phyloP scores from a whole-genome alignment of 176 grass and related monocot genomes.

The Guadua angustifolia region DNA sequence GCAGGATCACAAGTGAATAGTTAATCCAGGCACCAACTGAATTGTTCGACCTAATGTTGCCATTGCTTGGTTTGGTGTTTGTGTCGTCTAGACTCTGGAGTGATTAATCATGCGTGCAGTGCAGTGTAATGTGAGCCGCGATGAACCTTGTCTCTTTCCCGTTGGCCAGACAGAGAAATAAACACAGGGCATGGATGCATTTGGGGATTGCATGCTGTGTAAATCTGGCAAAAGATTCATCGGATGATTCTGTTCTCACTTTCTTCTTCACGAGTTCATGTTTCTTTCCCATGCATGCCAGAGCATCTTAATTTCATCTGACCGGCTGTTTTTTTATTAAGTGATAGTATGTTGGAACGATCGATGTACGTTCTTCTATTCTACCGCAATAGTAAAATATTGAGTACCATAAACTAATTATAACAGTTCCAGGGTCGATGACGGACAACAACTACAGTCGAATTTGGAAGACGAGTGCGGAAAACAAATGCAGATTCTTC shows the following conservation, averaged over 20 bases:
- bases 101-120: not conserved
- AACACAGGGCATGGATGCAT: not conserved
- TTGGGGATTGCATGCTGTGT: not conserved
- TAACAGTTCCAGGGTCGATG: too few species aligned
- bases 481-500: too few species aligned
- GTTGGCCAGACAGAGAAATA: not conserved
- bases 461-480: too few species aligned
- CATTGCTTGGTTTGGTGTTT: slow-evolving; percentile 21
- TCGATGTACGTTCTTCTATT: too few species aligned
- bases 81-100: not conserved
- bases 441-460: too few species aligned
- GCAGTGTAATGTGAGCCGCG: not conserved
- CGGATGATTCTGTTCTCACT: not conserved
- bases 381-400: too few species aligned
- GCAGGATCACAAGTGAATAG: not conserved
- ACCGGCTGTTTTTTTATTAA: too few species aligned
- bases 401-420: too few species aligned
- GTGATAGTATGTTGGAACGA: too few species aligned
- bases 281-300: not conserved
- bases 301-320: too few species aligned
- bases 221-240: not conserved
- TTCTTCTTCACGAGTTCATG: not conserved
- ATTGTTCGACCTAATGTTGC: slow-evolving; percentile 36
- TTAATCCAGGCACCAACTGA: not conserved
- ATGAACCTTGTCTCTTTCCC: not conserved